Conservation (phyloP, 129 eudicot genomes). For the Rutidosis leptorrhynchoides region DNA sequence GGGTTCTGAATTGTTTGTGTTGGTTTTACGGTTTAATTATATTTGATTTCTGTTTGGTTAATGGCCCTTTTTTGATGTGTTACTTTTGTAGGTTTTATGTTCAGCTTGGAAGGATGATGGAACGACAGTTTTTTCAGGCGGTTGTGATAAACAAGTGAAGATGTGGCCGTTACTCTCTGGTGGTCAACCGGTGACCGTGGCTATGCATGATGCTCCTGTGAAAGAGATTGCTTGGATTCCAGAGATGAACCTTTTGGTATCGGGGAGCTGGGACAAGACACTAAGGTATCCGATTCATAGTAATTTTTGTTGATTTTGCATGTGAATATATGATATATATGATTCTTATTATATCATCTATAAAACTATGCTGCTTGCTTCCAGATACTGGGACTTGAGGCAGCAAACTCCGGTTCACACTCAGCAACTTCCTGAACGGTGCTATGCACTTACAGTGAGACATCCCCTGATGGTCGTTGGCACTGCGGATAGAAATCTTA, state of each 20-base stretch:
- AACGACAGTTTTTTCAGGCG: constrained; percentile 92
- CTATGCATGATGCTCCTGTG: constrained; percentile 94
- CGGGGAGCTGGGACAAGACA: no score
- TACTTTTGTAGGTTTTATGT: constrained; percentile 66
- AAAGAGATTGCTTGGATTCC: constrained; percentile 94
- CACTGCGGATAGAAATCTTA: constrained; percentile 67
- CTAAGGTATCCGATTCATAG: no score
- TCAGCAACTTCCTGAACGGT: constrained; percentile 73
- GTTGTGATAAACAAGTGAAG: constrained; percentile 96
- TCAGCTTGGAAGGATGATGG: constrained; percentile 99
- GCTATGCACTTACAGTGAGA: constrained; percentile 62
- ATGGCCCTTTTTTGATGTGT: not conserved
- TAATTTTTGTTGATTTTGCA: constrained; percentile 3
- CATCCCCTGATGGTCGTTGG: constrained; percentile 87
- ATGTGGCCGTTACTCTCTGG: constrained; percentile 91
- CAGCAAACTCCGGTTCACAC: constrained; percentile 61
- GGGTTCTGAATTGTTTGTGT: no score
- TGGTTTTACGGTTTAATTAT: no score
- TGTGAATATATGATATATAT: no score
- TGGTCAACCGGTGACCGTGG: constrained; percentile 89
- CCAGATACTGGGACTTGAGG: constrained; percentile 80
- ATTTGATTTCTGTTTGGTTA: not conserved
- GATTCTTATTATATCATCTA: not conserved
- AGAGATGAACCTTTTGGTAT: no score
- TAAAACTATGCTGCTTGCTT: not conserved